Evolutionary conservation across 2,329 filamentous ascomycete species (phyloP), one percentile per base, ranked within the genome.

Genomic region (Cordyceps javanica): DNA sequence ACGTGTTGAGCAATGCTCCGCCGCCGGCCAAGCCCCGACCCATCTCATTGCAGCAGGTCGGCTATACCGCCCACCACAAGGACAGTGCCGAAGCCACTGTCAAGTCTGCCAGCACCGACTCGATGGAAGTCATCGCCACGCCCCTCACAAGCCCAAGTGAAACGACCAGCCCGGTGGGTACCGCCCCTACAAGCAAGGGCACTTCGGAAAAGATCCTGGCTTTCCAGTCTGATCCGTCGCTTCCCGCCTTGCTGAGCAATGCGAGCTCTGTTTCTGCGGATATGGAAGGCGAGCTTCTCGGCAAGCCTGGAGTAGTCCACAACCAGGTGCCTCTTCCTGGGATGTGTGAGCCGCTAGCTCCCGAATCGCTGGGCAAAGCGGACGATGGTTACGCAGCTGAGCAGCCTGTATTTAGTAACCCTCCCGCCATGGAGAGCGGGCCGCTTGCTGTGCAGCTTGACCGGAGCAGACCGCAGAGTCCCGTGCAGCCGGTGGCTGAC

Each of bases 201-300:
- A 67, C 72, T 1, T 73, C 76, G 3, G 77, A 79, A 6, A 73
- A 76, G 9, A 78, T 80, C 63, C 64, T 79, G 16, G 74, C 73
- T 3, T 86, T 85, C 67, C 82, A 81, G 57, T 87, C 83, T 3
- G 83, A 87, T 54, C 83, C 83, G 0, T 87, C 84, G 5, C 70
- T 87, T 3, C 84, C 84, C 11, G 83, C 83, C 7, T 71, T 87
- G 8, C 73, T 87, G 11, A 87, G 83, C 58, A 82, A 83, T 11
- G 82, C 83, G 9, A 86, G 83, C 64, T 87, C 84, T 2, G 77
- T 86, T 10, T 87, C 82, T 14, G 82, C 81, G 1, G 84, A 86
- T 62, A 73, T 80, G 23, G 84, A 87, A 61, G 81, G 78, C 1
- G 84, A 87, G 50, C 81, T 85, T 39, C 71, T 85, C 3, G 71